Conservation (phyloP, 31 red algal species). For the Odonthalia washingtoniensis region DNA sequence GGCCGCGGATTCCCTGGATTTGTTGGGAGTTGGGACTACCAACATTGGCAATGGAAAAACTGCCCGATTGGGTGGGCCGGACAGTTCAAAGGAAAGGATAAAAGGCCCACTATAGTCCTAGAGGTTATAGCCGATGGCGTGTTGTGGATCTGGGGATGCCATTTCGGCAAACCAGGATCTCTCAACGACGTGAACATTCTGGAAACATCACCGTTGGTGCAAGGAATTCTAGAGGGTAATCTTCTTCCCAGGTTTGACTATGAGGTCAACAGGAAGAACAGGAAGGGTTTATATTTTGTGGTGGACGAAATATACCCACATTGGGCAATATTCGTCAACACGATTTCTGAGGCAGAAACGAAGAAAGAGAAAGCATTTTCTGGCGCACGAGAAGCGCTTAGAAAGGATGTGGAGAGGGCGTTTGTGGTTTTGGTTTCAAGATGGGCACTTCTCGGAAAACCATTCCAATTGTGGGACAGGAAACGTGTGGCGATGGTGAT, state of each 20-base stretch:
- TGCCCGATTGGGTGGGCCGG: no score
- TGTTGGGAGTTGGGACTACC: conserved; percentile 4
- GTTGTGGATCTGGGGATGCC: conserved; percentile 44
- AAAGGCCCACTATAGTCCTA: conserved; percentile 9
- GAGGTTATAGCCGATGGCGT: conserved; percentile 34
- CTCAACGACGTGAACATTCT: conserved; percentile 48
- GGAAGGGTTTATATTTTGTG: conserved; percentile 15
- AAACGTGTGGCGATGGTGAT: no score
- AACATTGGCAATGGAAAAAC: no score
- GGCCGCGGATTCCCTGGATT: conserved; percentile 16
- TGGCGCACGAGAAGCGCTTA: background rate
- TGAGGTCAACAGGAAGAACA: background rate
- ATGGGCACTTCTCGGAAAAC: background rate
- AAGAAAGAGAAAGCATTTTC: conserved; percentile 15
- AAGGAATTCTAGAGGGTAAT: conserved; percentile 5
- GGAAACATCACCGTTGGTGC: background rate
- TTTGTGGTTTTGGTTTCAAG: conserved; percentile 7
- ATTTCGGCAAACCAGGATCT: conserved; percentile 21
- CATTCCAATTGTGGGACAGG: conserved; percentile 1
- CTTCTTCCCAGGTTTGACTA: background rate
- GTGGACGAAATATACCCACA: no score
- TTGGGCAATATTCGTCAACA: conserved; percentile 29
- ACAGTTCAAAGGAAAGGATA: conserved; percentile 16
- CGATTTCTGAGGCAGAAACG: background rate
- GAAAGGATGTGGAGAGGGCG: conserved; percentile 37